Evolutionary conservation across 495 filamentous ascomycete genomes (phyloP).

Genomic region (Evansstolkia leycettana): DNA sequence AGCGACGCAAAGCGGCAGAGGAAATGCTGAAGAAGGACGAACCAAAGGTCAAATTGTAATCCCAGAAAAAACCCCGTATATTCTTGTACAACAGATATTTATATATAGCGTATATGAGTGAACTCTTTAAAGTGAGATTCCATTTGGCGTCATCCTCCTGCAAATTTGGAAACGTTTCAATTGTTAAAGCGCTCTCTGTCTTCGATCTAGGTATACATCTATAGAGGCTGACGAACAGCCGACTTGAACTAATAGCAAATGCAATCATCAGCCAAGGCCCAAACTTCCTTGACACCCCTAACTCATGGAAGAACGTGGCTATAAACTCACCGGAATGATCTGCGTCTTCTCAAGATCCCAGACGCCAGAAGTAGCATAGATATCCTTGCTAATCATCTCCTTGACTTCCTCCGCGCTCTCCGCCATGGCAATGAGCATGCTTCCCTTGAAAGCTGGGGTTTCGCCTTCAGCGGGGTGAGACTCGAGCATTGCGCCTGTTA

Average conservation of each 20-base stretch:
- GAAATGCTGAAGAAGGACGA: constrained; percentile 49
- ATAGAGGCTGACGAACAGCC: constrained; percentile 20
- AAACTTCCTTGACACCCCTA: no score
- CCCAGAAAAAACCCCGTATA: no score
- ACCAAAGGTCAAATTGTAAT: constrained; percentile 27
- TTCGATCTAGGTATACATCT: background rate
- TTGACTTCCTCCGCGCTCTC: constrained; percentile 57
- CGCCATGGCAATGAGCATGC: constrained; percentile 49
- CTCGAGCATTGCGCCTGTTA: constrained; percentile 56
- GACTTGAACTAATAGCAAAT: constrained; percentile 34
- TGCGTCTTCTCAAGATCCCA: constrained; percentile 75
- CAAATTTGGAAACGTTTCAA: no score
- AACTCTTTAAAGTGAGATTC: no score
- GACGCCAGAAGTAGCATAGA: constrained; percentile 57
- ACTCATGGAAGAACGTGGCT: no score
- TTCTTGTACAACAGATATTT: no score
- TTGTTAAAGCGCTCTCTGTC: background rate
- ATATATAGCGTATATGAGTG: background rate
- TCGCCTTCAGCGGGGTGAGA: constrained; percentile 51
- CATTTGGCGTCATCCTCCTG: no score
- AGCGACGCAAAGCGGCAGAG: constrained; percentile 68
- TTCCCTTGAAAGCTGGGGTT: constrained; percentile 54
- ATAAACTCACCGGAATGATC: constrained; percentile 33
- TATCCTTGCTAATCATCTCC: constrained; percentile 54
- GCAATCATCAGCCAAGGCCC: constrained; percentile 4